These are phyloP conservation scores for Lolium multiflorum DNA, from an alignment of 176 grass and related monocot species.

Conservation along the genomic window DNA sequence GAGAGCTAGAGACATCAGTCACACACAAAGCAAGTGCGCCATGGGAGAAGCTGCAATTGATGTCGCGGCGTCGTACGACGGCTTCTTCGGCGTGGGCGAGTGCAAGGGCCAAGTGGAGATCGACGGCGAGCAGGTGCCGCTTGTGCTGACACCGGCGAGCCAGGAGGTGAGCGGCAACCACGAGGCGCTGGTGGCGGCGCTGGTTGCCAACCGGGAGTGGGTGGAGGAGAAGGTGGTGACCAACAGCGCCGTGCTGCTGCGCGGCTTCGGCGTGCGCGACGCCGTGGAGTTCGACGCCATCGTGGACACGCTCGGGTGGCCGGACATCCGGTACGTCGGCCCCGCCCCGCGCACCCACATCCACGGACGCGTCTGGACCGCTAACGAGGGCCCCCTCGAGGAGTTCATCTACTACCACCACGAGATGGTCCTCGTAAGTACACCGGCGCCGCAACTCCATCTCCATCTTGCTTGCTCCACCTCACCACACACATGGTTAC, in stretches of 20 bases:
- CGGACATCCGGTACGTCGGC: conserved; percentile 72
- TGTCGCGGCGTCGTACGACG: not conserved
- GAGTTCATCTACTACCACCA: conserved; percentile 86
- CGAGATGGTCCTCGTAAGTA: conserved; percentile 56
- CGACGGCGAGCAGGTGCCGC: conserved; percentile 64
- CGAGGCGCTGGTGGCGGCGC: conserved; percentile 16
- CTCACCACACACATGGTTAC: not conserved
- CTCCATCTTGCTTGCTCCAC: not conserved
- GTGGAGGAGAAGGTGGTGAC: conserved; percentile 49
- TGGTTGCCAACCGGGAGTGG: conserved; percentile 52
- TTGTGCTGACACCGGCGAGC: conserved; percentile 37
- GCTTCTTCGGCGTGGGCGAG: conserved; percentile 25
- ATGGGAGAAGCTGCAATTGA: not conserved
- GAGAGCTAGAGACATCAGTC: not conserved
- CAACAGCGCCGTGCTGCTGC: conserved; percentile 55
- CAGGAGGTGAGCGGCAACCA: not conserved
- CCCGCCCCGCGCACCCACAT: conserved; percentile 63
- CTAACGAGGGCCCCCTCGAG: conserved; percentile 67
- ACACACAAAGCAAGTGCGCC: not conserved
- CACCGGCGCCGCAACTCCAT: not conserved
- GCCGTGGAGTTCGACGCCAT: conserved; percentile 59
- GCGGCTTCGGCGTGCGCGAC: conserved; percentile 67
- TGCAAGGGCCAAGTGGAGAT: conserved; percentile 67
- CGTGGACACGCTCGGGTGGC: conserved; percentile 63
- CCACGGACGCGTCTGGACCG: conserved; percentile 69